Conservation (phyloP, 768 basidiomycete genomes). For the Serendipita vermifera region DNA sequence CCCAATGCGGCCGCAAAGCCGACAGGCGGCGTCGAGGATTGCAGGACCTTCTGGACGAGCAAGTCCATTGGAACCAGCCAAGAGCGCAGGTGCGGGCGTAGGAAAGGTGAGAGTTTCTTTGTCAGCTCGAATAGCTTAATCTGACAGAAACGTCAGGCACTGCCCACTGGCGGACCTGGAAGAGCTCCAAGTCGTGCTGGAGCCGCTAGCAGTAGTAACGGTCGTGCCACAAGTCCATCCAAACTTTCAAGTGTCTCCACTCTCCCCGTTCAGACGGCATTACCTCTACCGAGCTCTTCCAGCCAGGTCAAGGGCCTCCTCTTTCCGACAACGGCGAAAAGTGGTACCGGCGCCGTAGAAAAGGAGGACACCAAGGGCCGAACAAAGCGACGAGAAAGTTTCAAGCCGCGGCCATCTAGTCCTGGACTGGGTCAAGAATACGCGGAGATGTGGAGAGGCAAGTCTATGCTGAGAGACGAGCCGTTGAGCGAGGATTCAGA, state of each 20-base stretch:
- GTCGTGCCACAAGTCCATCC: background rate
- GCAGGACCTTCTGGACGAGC: no score
- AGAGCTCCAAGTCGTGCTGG: background rate
- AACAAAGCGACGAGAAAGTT: constrained; percentile 51
- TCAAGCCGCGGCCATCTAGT: constrained; percentile 51
- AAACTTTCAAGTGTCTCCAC: constrained; percentile 1
- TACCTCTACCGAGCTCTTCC: background rate
- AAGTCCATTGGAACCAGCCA: no score
- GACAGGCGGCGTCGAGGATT: no score
- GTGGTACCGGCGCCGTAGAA: background rate
- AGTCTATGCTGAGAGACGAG: background rate
- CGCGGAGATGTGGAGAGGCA: constrained; percentile 1
- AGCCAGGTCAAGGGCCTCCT: background rate
- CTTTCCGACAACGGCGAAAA: background rate
- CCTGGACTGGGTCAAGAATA: background rate
- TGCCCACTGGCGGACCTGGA: background rate
- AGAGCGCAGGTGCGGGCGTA: no score
- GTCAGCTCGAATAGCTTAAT: no score
- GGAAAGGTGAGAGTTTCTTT: no score
- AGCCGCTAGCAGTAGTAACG: background rate
- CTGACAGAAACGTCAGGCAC: background rate
- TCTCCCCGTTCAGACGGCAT: background rate
- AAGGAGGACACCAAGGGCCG: background rate
- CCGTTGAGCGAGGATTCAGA: constrained; percentile 12
- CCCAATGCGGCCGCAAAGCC: no score